These are phyloP conservation scores for Populus tomentosa DNA, from an alignment of 441 rosid genomes.

Conservation along the genomic window DNA sequence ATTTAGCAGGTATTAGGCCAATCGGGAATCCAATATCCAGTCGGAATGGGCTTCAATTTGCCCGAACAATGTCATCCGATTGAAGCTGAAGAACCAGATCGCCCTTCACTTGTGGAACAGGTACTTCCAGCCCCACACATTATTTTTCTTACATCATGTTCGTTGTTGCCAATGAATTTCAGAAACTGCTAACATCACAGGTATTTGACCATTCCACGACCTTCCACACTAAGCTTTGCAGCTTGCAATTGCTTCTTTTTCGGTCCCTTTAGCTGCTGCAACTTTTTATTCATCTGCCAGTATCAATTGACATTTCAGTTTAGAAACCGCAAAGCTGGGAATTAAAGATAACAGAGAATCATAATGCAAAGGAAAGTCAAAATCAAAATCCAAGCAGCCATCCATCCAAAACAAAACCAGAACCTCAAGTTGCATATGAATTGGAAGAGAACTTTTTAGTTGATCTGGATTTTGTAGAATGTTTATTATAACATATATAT, in stretches of 20 bases:
- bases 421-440: background rate
- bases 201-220: conserved; percentile 94
- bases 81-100: background rate
- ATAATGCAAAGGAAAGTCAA: background rate
- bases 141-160: background rate
- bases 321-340: background rate
- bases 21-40: background rate
- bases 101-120: background rate
- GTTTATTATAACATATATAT: background rate
- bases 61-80: background rate
- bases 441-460: background rate
- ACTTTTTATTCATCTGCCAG: conserved; percentile 85
- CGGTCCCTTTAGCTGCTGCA: conserved; percentile 95
- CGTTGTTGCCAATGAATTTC: background rate
- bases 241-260: conserved; percentile 93
- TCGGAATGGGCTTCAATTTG: background rate
- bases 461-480: background rate
- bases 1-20: background rate
- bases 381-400: background rate
- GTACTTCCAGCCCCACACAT: background rate
- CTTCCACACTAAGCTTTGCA: conserved; percentile 86
- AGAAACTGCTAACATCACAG: conserved; percentile 29
- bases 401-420: background rate
- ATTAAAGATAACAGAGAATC: background rate
- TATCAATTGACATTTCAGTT: background rate